Base-by-base conservation (phyloP, 2,329 filamentous ascomycete species). In the Erysiphe neolycopersici region DNA sequence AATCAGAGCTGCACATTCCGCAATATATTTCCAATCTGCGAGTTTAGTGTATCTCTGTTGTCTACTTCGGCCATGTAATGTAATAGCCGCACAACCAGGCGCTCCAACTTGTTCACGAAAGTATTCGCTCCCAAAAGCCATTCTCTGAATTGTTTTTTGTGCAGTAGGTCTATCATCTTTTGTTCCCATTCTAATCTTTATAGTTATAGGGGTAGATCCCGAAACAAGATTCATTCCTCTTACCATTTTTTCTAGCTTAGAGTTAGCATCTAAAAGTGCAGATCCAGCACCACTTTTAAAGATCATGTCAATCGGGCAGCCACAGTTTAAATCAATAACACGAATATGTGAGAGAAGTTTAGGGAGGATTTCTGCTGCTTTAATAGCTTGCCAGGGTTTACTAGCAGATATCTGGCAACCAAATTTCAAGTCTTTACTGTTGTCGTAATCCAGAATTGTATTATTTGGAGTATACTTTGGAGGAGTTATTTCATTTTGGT, bases 11-110 rank as follows among this genome's bases (percentile, higher is more conserved):
- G 87, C 78, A 53, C 83, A 92, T 56, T 93, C 80, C 43, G 80
- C 75, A 51, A 98, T 95, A 60, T 95, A 98, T 38, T 67, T 64
- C 89, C 89, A 98, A 60, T 98, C 82, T n/a, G 89, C 89, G 50
- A 68, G 74, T 54, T 76, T 79, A 3, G 83, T 89, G 63, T 98
- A 98, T 46, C 89, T 74, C 63, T 95, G 87, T 62, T 95, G 85
- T 57, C 87, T 75, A 54, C 80, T 91, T 47, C 89, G 75, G 43
- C 89, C 89, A 59, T 98, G 89, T 1, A 98, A 71, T 1, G 89
- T 95, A 51, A 98, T 78, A n/a, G 89, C 87, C 8, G 89, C 89
- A 44, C 87, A 82, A 43, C 89, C 89, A 4, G 79, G 75, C 13
- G 80, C 76, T 3, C 82, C 84, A 43, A 76, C 56, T 58, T 76